phyloP scores from a whole-genome alignment of 129 eudicot species.

The Tanacetum coccineum region DNA sequence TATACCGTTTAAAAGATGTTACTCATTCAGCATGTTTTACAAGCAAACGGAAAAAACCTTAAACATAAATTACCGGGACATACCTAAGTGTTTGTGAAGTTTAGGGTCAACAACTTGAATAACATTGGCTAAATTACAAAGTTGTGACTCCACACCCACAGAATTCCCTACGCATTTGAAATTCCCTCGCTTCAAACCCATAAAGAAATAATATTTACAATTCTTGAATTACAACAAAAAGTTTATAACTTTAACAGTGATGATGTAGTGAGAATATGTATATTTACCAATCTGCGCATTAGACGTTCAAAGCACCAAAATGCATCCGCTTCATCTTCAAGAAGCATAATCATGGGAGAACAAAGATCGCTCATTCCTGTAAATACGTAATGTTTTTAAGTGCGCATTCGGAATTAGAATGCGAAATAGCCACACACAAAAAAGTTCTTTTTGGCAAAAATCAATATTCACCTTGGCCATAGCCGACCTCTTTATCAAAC shows the following conservation, averaged over 20 bases:
- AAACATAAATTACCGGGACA: not conserved
- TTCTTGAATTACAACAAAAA: constrained; percentile 3
- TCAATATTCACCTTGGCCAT: constrained; percentile 81
- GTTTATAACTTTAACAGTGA: constrained; percentile 5
- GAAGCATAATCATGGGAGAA: constrained; percentile 95
- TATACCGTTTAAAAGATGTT: not conserved
- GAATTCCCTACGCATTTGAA: constrained; percentile 67
- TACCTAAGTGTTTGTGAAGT: constrained; percentile 82
- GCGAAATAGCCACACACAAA: not conserved
- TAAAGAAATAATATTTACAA: constrained; percentile 5
- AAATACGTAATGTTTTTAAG: constrained; percentile 9
- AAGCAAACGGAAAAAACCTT: not conserved
- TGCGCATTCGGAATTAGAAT: not conserved
- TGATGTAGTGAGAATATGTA: not conserved
- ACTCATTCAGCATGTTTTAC: constrained; percentile 1
- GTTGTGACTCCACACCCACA: constrained; percentile 75
- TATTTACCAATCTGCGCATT: constrained; percentile 87
- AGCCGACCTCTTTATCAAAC: constrained; percentile 90
- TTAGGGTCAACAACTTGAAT: constrained; percentile 87
- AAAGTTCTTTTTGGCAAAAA: not conserved
- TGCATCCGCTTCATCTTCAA: constrained; percentile 93
- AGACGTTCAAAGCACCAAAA: constrained; percentile 98
- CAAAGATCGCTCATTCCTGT: constrained; percentile 99
- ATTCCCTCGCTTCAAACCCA: constrained; percentile 59
- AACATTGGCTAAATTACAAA: constrained; percentile 57